These are phyloP conservation scores for Xylona heveae DNA, from an alignment of 495 filamentous ascomycete genomes.

Conservation along the genomic window DNA sequence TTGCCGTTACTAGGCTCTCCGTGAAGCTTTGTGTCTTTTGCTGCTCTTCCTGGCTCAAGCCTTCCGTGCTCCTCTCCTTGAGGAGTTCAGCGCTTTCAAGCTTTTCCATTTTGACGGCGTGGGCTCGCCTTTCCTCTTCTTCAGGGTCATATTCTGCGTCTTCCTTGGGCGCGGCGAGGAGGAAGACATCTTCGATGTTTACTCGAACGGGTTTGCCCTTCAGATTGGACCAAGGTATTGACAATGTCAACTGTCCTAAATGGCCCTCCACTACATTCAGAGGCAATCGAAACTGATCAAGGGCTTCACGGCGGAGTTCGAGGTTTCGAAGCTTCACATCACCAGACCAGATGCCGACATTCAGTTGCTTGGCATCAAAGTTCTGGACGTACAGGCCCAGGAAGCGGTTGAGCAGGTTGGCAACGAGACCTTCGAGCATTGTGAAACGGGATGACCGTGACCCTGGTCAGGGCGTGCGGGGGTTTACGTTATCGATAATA, in stretches of 20 bases:
- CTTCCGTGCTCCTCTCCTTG: conserved; percentile 77
- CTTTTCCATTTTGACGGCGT: conserved; percentile 90
- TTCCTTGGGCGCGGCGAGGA: conserved; percentile 83
- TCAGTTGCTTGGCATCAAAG: conserved; percentile 88
- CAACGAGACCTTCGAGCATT: conserved; percentile 50
- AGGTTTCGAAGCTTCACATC: conserved; percentile 86
- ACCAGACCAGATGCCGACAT: conserved; percentile 94
- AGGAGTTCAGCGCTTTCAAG: conserved; percentile 86
- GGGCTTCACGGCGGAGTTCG: conserved; percentile 77
- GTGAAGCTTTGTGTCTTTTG: conserved; percentile 94
- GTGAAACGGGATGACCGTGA: conserved; percentile 8
- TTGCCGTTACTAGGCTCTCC: conserved; percentile 78
- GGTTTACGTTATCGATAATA: too few species aligned
- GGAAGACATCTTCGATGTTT: conserved; percentile 87
- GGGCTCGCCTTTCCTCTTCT: conserved; percentile 64
- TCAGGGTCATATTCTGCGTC: conserved; percentile 83
- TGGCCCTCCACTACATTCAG: conserved; percentile 94
- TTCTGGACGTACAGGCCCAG: conserved; percentile 99
- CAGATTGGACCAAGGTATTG: conserved; percentile 91
- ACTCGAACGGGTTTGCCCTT: conserved; percentile 84
- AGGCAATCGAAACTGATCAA: conserved; percentile 87
- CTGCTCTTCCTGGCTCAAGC: conserved; percentile 83
- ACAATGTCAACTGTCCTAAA: conserved; percentile 69
- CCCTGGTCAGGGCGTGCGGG: neutral
- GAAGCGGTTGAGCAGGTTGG: conserved; percentile 92